These are phyloP conservation scores for Chrysosporium queenslandicum DNA, from an alignment of 2,329 filamentous ascomycete species.

Conservation along the genomic window DNA sequence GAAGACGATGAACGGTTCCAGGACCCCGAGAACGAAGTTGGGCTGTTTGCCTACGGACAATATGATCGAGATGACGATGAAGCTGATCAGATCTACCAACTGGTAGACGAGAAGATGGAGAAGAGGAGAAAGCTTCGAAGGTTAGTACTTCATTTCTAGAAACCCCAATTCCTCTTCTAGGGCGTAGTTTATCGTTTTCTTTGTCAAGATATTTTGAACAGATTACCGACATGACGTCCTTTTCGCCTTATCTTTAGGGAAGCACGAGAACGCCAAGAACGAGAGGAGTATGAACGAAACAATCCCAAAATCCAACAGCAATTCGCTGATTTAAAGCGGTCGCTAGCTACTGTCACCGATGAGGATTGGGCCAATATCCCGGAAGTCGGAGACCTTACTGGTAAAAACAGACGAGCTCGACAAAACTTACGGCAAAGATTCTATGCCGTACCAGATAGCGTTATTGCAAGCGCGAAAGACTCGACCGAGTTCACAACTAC, in stretches of 20 bases:
- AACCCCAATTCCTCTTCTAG: constrained; percentile 25
- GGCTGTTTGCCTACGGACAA: constrained; percentile 85
- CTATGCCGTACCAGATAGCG: constrained; percentile 94
- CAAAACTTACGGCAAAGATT: constrained; percentile 75
- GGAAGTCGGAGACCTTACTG: constrained; percentile 92
- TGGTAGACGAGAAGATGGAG: constrained; percentile 96
- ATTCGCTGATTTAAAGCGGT: constrained; percentile 90
- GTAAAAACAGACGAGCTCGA: constrained; percentile 78
- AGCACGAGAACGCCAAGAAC: constrained; percentile 82
- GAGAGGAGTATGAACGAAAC: constrained; percentile 89
- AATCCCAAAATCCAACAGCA: constrained; percentile 98
- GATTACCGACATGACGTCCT: constrained; percentile 61
- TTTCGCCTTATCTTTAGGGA: constrained; percentile 61
- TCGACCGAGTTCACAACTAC: constrained; percentile 75
- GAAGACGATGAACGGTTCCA: constrained; percentile 76
- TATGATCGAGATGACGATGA: constrained; percentile 98
- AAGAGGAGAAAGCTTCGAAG: constrained; percentile 73
- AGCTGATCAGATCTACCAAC: constrained; percentile 88
- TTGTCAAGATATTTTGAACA: constrained; percentile 54
- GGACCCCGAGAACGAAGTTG: constrained; percentile 94
- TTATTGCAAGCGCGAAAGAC: constrained; percentile 75
- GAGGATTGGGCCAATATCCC: constrained; percentile 95
- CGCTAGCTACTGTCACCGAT: constrained; percentile 75
- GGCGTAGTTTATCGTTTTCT: constrained; percentile 57
- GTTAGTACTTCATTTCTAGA: constrained; percentile 48